A percentile compares a stretch with the other conserved stretches of the same genome.
These are phyloP conservation scores for Cantharellus cinnabarinus DNA, from an alignment of 768 basidiomycete species.

Conservation along the genomic window DNA sequence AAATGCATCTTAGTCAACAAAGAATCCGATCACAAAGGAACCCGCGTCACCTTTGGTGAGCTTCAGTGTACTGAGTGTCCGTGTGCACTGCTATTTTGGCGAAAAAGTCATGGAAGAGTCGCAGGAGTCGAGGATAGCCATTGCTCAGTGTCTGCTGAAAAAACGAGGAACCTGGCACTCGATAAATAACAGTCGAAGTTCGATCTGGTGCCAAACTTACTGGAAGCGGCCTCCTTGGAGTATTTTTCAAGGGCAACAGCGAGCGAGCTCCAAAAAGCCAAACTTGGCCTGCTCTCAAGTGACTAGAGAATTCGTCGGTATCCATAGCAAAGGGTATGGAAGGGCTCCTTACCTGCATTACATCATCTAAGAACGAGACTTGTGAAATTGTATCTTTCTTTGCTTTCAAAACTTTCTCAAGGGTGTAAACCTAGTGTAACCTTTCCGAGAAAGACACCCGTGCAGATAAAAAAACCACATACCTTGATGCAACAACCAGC, in stretches of 20 bases:
- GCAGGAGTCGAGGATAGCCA: conserved; percentile 70
- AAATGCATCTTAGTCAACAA: background rate
- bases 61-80: conserved; percentile 72
- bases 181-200: background rate
- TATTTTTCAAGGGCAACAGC: conserved; percentile 65
- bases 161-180: conserved; percentile 59
- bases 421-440: conserved; percentile 48
- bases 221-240: conserved; percentile 48
- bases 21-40: background rate
- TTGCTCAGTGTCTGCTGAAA: conserved; percentile 73
- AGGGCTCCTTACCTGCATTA: conserved; percentile 49
- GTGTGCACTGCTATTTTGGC: conserved; percentile 88
- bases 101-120: conserved; percentile 94
- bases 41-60: conserved; percentile 52
- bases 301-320: conserved; percentile 23
- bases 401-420: conserved; percentile 80
- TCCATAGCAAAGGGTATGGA: background rate
- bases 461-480: conserved; percentile 1
- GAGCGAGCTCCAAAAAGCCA: conserved; percentile 76
- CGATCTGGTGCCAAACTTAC: conserved; percentile 26
- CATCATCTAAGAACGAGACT: conserved; percentile 71
- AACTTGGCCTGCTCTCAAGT: conserved; percentile 79
- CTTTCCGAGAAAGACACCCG: background rate
- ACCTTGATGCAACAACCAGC: conserved; percentile 82
- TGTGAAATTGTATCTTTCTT: conserved; percentile 71